Evolutionary conservation across 2,329 filamentous ascomycete species (phyloP).

Genomic region (Aspergillus fijiensis): DNA sequence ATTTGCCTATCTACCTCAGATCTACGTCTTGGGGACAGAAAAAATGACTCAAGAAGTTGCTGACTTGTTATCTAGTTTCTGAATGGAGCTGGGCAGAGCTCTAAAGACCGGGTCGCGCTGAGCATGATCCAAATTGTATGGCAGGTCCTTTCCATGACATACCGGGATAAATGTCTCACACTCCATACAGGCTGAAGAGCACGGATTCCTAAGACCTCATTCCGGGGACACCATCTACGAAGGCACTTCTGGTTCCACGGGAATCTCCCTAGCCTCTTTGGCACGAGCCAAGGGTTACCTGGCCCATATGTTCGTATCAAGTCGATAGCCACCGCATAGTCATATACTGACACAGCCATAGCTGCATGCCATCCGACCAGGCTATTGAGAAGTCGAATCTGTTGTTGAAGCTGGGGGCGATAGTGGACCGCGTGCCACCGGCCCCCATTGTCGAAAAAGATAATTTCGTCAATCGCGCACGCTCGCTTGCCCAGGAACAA

Average conservation of each 20-base stretch:
- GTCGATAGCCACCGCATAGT: not conserved
- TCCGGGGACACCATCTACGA: slow-evolving; percentile 95
- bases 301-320: slow-evolving; percentile 69
- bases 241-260: slow-evolving; percentile 93
- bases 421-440: slow-evolving; percentile 86
- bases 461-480: slow-evolving; percentile 92
- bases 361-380: slow-evolving; percentile 93
- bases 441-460: slow-evolving; percentile 90
- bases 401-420: slow-evolving; percentile 82
- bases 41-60: slow-evolving; percentile 3
- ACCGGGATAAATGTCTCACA: slow-evolving; percentile 10
- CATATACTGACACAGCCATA: slow-evolving; percentile 22
- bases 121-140: slow-evolving; percentile 72
- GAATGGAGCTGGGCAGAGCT: slow-evolving; percentile 89
- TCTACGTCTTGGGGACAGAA: not conserved
- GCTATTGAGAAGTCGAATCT: slow-evolving; percentile 84
- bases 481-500: slow-evolving; percentile 73
- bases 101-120: slow-evolving; percentile 92
- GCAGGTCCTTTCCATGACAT: not conserved
- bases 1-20: not conserved
- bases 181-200: slow-evolving; percentile 66
- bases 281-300: slow-evolving; percentile 85
- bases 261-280: slow-evolving; percentile 88
- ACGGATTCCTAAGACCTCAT: slow-evolving; percentile 71
- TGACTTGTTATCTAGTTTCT: slow-evolving; percentile 60